These are phyloP conservation scores for Fusarium pseudocircinatum DNA, from an alignment of 2,329 filamentous ascomycete genomes.

Conservation along the genomic window DNA sequence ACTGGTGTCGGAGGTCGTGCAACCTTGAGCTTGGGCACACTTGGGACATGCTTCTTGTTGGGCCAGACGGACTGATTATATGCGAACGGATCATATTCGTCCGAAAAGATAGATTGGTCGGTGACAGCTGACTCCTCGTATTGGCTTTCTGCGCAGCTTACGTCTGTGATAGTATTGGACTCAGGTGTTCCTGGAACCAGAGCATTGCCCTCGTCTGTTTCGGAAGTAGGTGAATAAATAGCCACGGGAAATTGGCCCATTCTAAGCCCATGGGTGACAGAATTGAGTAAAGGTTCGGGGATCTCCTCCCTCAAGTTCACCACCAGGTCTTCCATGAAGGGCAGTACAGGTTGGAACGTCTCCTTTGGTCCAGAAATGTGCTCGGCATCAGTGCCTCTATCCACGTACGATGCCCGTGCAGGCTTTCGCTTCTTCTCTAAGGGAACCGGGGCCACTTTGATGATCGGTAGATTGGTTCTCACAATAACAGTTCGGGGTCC, in stretches of 20 bases:
- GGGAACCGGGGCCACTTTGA: constrained; percentile 45
- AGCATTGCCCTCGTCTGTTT: constrained; percentile 28
- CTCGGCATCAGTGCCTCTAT: constrained; percentile 53
- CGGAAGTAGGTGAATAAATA: constrained; percentile 37
- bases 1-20: constrained; percentile 55
- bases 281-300: constrained; percentile 55
- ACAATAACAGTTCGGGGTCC: constrained; percentile 47
- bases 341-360: constrained; percentile 57
- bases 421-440: constrained; percentile 42
- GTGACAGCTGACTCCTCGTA: constrained; percentile 23
- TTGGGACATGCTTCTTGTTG: constrained; percentile 33
- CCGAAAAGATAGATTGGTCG: constrained; percentile 24
- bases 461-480: constrained; percentile 41
- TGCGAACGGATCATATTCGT: constrained; percentile 61
- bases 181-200: constrained; percentile 43
- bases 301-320: constrained; percentile 61
- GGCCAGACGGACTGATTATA: constrained; percentile 45
- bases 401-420: constrained; percentile 47
- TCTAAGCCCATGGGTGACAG: constrained; percentile 57
- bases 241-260: constrained; percentile 42
- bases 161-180: constrained; percentile 22
- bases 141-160: constrained; percentile 12
- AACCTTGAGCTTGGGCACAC: constrained; percentile 39
- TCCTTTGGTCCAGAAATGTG: constrained; percentile 35
- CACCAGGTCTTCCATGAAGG: constrained; percentile 65